phyloP scores from a whole-genome alignment of 1,139 yeast species.

The Tardiomyces depauwii region DNA sequence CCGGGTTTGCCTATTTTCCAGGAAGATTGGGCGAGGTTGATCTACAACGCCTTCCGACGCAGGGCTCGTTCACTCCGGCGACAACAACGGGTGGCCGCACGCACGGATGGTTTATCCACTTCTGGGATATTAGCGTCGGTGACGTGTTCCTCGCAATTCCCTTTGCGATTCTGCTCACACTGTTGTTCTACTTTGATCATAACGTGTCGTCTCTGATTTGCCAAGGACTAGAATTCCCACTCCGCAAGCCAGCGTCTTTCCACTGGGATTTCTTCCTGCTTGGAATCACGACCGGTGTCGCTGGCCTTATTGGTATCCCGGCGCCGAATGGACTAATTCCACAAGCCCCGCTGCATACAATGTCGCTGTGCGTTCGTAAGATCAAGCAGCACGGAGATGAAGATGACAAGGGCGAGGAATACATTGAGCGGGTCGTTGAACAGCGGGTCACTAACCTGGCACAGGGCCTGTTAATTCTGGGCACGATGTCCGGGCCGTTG shows the following conservation, averaged over 20 bases:
- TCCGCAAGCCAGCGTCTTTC: slow-evolving; percentile 77
- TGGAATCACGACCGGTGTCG: slow-evolving; percentile 76
- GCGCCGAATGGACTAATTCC: slow-evolving; percentile 96
- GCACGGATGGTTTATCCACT: slow-evolving; percentile 66
- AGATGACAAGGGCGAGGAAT: slow-evolving; percentile 7
- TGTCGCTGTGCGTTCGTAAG: slow-evolving; percentile 56
- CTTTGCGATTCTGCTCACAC: slow-evolving; percentile 75
- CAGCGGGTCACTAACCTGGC: slow-evolving; percentile 75
- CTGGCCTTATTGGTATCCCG: slow-evolving; percentile 84
- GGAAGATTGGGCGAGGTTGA: slow-evolving; percentile 46
- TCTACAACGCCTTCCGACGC: slow-evolving; percentile 57
- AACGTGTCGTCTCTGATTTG: slow-evolving; percentile 90
- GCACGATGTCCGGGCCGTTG: slow-evolving; percentile 84
- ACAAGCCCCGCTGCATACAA: slow-evolving; percentile 91
- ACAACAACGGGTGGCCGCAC: slow-evolving; percentile 29
- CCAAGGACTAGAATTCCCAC: slow-evolving; percentile 70
- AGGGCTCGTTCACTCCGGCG: slow-evolving; percentile 70
- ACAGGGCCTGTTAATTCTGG: slow-evolving; percentile 76
- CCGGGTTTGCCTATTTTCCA: slow-evolving; percentile 87
- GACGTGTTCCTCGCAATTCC: slow-evolving; percentile 86
- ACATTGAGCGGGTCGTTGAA: slow-evolving; percentile 59
- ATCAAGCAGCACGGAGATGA: slow-evolving; percentile 18
- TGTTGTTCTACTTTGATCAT: slow-evolving; percentile 86
- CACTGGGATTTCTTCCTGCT: slow-evolving; percentile 86
- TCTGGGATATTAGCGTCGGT: slow-evolving; percentile 63